Evolutionary conservation across 139 green algal genomes (phyloP).

Genomic region (Gonium pectorale): DNA sequence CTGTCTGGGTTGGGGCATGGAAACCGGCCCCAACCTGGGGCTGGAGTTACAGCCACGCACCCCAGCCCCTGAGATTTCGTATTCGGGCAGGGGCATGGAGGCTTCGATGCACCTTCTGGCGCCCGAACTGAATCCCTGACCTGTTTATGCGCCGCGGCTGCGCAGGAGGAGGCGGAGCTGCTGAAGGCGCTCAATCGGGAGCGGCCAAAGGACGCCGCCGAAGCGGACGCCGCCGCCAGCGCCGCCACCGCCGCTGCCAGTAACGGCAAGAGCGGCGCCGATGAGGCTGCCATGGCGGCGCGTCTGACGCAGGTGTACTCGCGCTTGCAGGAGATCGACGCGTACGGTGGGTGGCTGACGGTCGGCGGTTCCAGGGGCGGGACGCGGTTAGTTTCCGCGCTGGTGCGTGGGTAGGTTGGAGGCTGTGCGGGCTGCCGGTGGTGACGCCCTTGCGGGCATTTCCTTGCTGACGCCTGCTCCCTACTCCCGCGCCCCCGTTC

Average conservation of each 20-base stretch:
- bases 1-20: too few relatives aligned
- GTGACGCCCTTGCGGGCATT: too few relatives aligned
- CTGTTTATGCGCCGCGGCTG: neutral
- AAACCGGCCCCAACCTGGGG: too few relatives aligned
- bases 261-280: neutral
- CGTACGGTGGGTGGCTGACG: constrained; percentile 62
- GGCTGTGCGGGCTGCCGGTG: too few relatives aligned
- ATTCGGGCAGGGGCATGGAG: too few relatives aligned
- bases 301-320: constrained; percentile 74
- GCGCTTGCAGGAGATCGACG: constrained; percentile 90
- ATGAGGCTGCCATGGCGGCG: constrained; percentile 39
- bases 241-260: neutral
- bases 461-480: neutral
- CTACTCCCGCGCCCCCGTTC: neutral
- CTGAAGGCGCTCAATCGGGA: constrained; percentile 56
- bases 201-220: constrained; percentile 10
- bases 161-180: constrained; percentile 74
- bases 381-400: too few relatives aligned
- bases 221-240: neutral
- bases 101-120: too few relatives aligned
- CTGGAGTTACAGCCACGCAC: too few relatives aligned
- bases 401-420: too few relatives aligned
- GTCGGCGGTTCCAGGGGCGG: too few relatives aligned
- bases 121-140: too few relatives aligned
- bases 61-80: too few relatives aligned